Conservation (phyloP, 768 basidiomycete genomes). For the Coprinopsis marcescibilis region DNA sequence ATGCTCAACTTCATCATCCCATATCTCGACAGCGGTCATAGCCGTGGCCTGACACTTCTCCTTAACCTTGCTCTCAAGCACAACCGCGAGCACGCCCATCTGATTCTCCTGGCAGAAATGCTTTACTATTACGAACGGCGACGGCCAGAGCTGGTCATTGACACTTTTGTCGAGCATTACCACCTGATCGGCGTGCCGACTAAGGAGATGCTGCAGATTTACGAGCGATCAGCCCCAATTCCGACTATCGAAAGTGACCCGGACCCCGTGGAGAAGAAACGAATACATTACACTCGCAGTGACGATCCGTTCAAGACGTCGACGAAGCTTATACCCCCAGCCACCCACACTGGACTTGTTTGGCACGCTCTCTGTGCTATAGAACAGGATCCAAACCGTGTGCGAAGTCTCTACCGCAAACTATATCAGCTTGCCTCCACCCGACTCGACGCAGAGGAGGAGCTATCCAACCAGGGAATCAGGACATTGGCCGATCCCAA, state of each 20-base stretch:
- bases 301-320: background rate
- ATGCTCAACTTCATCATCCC: constrained; percentile 30
- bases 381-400: constrained; percentile 13
- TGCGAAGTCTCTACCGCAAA: constrained; percentile 38
- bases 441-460: background rate
- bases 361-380: constrained; percentile 34
- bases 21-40: constrained; percentile 30
- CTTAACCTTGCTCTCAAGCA: constrained; percentile 24
- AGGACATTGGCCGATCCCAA: background rate
- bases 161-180: constrained; percentile 47
- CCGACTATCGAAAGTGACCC: background rate
- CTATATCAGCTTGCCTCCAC: constrained; percentile 27
- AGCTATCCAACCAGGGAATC: background rate
- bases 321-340: constrained; percentile 30
- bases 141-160: constrained; percentile 29
- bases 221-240: constrained; percentile 10
- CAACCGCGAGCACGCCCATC: constrained; percentile 16
- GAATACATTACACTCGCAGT: constrained; percentile 10
- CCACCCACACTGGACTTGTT: constrained; percentile 28
- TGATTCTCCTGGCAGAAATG: constrained; percentile 39
- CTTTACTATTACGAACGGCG: constrained; percentile 28
- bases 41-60: constrained; percentile 26
- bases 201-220: constrained; percentile 22
- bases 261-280: constrained; percentile 5
- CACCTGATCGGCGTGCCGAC: constrained; percentile 48